Evolutionary conservation across 2,329 filamentous ascomycete species (phyloP).

Genomic region (Torrubiellomyces zombiae): DNA sequence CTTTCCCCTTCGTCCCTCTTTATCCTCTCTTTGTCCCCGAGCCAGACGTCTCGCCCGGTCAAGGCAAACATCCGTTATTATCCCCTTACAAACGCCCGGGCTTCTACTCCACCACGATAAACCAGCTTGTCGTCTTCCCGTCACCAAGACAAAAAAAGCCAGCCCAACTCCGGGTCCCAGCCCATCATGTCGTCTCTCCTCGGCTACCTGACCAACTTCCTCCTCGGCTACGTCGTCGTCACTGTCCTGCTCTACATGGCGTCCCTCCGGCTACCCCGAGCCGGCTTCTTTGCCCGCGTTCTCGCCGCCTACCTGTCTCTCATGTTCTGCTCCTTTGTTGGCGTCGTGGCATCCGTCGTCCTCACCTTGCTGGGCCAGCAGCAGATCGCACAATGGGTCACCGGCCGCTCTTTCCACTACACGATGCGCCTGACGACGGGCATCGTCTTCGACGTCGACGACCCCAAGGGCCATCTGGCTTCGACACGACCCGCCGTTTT

Average conservation of each 20-base stretch:
- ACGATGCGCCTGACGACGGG: constrained; percentile 61
- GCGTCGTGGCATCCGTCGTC: constrained; percentile 54
- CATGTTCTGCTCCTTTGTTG: constrained; percentile 48
- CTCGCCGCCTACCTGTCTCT: constrained; percentile 50
- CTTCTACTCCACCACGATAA: too few relatives aligned
- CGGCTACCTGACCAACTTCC: constrained; percentile 26
- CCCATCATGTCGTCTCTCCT: constrained; percentile 19
- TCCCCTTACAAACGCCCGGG: too few relatives aligned
- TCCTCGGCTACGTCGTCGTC: constrained; percentile 33
- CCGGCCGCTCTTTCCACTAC: constrained; percentile 64
- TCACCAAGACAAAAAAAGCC: too few relatives aligned
- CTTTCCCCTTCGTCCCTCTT: too few relatives aligned
- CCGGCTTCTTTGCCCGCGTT: constrained; percentile 52
- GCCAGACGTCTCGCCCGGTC: too few relatives aligned
- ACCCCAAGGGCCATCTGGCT: constrained; percentile 43
- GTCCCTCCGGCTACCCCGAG: constrained; percentile 38
- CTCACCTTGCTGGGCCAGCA: constrained; percentile 57
- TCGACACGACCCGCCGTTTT: constrained; percentile 71
- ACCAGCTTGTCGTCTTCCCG: too few relatives aligned
- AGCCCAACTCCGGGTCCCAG: too few relatives aligned
- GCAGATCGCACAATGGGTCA: constrained; percentile 72
- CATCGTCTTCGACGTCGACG: constrained; percentile 59
- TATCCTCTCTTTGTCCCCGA: too few relatives aligned
- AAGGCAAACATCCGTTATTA: too few relatives aligned
- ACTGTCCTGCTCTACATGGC: constrained; percentile 43